Base-by-base conservation (phyloP, 2,329 filamentous ascomycete species). In the Atkinsonella hypoxylon region DNA sequence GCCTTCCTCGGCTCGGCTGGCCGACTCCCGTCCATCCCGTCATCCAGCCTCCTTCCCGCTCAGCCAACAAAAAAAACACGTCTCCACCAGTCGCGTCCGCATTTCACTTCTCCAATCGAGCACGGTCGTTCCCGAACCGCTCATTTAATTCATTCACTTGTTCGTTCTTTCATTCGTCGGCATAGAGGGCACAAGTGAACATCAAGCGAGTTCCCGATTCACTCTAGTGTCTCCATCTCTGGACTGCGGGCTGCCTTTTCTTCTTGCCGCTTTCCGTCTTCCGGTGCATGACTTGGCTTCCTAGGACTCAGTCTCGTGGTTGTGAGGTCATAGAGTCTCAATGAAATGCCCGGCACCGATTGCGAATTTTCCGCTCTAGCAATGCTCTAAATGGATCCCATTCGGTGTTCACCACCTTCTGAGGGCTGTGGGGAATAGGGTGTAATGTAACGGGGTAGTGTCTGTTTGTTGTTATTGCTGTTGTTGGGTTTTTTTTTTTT, bases 21-120 rank as follows among this genome's bases (percentile, higher is more conserved):
- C 39, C 10, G n/a, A n/a, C n/a, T n/a, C 39, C 39, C n/a, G 22
- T 17, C 20, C 32, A 32, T 9, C 36, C 34, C 36, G 31, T 38
- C 18, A 20, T 40, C 41, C 49, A 50, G 49, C 43, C 44, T 51
- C 49, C 44, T 51, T 22, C 15, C 18, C 8, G 43, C 20, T 5
- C 10, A 6, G 22, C 22, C 20, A 30, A 4, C 15, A 36, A 39
- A 40, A 42, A 39, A 51, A 51, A 51, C 49, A 48, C 45, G 49
- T 52, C 51, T 52, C 51, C 51, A 52, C 51, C 32, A 18, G 51
- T 17, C 51, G 51, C 51, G 47, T 50, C 45, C 39, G 22, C 38
- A 26, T 12, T 15, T 20, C 34, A 34, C 31, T 15, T 30, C 22
- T 13, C 9, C 17, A 20, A 36, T 11, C 49, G 43, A 30, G n/a